Evolutionary conservation across 768 basidiomycete genomes (phyloP).

Genomic region (Russula griseocarnosa): DNA sequence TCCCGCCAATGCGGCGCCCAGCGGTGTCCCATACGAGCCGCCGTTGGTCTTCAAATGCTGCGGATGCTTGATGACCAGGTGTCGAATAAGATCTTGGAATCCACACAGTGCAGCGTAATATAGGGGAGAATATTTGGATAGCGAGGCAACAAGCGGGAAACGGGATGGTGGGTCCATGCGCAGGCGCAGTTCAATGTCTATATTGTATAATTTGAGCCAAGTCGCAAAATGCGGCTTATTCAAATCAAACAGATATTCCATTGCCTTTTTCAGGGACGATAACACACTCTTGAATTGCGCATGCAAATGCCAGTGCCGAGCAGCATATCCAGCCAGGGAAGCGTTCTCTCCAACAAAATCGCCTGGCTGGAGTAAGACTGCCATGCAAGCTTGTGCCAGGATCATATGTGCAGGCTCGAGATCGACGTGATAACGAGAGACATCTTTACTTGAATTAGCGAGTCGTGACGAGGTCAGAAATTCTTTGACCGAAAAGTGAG

Average conservation of each 20-base stretch:
- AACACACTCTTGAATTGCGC: not conserved
- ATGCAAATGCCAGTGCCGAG: not conserved
- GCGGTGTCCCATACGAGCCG: not conserved
- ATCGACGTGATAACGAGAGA: slow-evolving; percentile 3
- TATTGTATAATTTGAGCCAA: not conserved
- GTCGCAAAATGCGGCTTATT: not conserved
- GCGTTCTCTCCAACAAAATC: not conserved
- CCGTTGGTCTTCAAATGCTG: not conserved
- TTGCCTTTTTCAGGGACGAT: not conserved
- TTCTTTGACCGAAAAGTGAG: slow-evolving; percentile 11
- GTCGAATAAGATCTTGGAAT: not conserved
- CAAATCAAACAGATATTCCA: not conserved
- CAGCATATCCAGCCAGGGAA: not conserved
- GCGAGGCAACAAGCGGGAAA: not conserved
- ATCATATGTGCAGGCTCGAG: not conserved
- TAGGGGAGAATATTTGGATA: not conserved
- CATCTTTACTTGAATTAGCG: not conserved
- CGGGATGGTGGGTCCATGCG: too few species aligned
- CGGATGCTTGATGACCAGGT: not conserved
- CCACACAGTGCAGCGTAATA: slow-evolving; percentile 7
- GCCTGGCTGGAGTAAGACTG: not conserved
- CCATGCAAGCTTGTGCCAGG: not conserved
- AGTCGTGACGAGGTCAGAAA: slow-evolving; percentile 8
- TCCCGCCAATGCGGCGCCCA: not conserved
- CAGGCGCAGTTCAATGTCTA: too few species aligned